Conservation (phyloP, 163 green algal genomes). For the Scenedesmus sp. region DNA sequence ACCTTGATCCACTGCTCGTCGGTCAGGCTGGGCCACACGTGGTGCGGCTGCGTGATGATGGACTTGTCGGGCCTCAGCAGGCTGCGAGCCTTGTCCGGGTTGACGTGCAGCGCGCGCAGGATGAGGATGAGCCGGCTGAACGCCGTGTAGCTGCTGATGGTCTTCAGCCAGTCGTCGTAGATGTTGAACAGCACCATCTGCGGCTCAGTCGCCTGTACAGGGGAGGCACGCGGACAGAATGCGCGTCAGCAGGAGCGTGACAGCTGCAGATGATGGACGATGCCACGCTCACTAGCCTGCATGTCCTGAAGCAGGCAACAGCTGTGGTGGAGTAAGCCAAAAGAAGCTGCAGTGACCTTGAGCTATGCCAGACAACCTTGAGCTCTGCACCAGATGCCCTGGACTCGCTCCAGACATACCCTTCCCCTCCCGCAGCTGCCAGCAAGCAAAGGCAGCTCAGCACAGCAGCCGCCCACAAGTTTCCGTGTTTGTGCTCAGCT, state of each 20-base stretch:
- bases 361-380: too few relatives aligned
- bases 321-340: too few relatives aligned
- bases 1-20: conserved; percentile 97
- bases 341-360: too few relatives aligned
- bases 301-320: too few relatives aligned
- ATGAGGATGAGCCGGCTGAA: conserved; percentile 98
- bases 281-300: too few relatives aligned
- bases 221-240: background rate
- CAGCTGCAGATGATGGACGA: background rate
- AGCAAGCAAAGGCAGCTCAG: background rate
- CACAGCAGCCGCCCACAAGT: too few relatives aligned
- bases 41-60: conserved; percentile 97
- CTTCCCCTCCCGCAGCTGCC: background rate
- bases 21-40: conserved; percentile 98
- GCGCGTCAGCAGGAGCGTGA: background rate
- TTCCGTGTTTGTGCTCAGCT: too few relatives aligned
- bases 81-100: conserved; percentile 97
- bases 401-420: too few relatives aligned
- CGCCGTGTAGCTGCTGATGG: conserved; percentile 95
- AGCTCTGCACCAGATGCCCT: too few relatives aligned
- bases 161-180: conserved; percentile 99
- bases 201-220: background rate
- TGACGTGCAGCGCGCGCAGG: conserved; percentile 97
- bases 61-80: conserved; percentile 96
- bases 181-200: conserved; percentile 99